Evolutionary conservation across 768 basidiomycete genomes (phyloP), one percentile per base, ranked within the genome.

Genomic region (Sutorius australiensis): DNA sequence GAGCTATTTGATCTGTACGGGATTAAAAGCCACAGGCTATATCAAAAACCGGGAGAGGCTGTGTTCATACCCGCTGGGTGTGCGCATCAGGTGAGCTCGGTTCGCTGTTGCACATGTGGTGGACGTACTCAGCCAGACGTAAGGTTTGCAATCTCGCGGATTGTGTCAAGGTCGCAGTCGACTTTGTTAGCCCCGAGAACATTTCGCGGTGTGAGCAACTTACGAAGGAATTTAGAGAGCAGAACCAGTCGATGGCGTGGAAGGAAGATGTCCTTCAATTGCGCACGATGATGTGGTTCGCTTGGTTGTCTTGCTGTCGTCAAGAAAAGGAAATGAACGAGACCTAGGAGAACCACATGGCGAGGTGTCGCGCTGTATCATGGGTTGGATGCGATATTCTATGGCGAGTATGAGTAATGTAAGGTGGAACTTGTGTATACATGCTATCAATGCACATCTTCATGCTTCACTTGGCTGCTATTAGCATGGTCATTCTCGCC

Each of bases 61-160:
- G 86, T 98, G 12, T 94, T 97, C 69, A 92, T 98, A 55, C 95
- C 95, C 13, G 95, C 95, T 4, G 95, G 92, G 21, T 93, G 89
- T 68, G 89, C 89, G 1, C 91, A 93, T 69, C 91, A 93, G 82
- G 90, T 89, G 48, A 48, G 79, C 64, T 41, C 5, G 38, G 33
- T 40, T 41, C 24, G 10, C 54, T 24, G 14, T 36, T 48, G 30
- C 32, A 41, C 31, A n/a, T 43, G 34, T 46, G 13, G 27, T 40
- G 17, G 33, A 31, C 32, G 57, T 27, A 46, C 28, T 50, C 3
- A 51, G 24, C 43, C 47, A 11, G 16, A 30, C 60, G 60, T 17
- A 61, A 95, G 84, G 94, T 97, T 9, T 88, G 89, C 60, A 97
- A 98, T 67, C 72, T 94, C 46, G 80, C 92, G n/a, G 93, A 97